phyloP scores from a whole-genome alignment of 768 basidiomycete genomes.

The Phylloporus sp. region DNA sequence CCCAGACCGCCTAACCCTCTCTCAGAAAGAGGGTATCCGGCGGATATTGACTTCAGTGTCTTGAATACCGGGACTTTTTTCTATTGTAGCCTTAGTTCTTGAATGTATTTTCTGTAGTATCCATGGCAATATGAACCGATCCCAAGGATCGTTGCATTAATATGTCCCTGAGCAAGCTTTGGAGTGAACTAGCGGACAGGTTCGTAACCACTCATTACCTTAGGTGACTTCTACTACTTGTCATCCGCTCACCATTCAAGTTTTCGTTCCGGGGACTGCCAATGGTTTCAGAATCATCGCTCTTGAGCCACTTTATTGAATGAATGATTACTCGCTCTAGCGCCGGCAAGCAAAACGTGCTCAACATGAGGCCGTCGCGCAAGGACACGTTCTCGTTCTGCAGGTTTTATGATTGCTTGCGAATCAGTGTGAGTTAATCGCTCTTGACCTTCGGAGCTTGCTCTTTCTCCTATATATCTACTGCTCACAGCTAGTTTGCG shows the following conservation, averaged over 20 bases:
- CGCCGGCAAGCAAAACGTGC: conserved; percentile 33
- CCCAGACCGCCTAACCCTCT: conserved; percentile 67
- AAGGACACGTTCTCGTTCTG: conserved; percentile 14
- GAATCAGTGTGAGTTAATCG: conserved; percentile 23
- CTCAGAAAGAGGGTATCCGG: conserved; percentile 78
- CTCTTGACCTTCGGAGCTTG: conserved; percentile 22
- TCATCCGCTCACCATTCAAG: not conserved
- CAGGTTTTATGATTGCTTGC: conserved; percentile 23
- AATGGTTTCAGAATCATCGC: not conserved
- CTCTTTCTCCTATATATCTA: conserved; percentile 26
- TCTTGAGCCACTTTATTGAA: conserved; percentile 2
- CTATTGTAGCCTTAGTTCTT: conserved; percentile 11
- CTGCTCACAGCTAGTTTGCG: conserved; percentile 3
- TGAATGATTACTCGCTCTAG: conserved; percentile 27
- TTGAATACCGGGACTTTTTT: not conserved
- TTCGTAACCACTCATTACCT: too few relatives aligned
- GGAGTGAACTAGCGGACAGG: too few relatives aligned
- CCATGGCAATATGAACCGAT: too few relatives aligned
- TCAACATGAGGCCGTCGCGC: conserved; percentile 27
- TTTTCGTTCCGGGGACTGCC: not conserved
- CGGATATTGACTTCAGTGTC: conserved; percentile 50
- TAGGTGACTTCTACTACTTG: too few relatives aligned
- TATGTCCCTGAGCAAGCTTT: too few relatives aligned
- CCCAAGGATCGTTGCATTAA: too few relatives aligned
- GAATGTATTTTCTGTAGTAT: not conserved